Evolutionary conservation across 208 protist species (phyloP), one percentile per base, ranked within the genome.

Genomic region (Trypanosoma grayi): DNA sequence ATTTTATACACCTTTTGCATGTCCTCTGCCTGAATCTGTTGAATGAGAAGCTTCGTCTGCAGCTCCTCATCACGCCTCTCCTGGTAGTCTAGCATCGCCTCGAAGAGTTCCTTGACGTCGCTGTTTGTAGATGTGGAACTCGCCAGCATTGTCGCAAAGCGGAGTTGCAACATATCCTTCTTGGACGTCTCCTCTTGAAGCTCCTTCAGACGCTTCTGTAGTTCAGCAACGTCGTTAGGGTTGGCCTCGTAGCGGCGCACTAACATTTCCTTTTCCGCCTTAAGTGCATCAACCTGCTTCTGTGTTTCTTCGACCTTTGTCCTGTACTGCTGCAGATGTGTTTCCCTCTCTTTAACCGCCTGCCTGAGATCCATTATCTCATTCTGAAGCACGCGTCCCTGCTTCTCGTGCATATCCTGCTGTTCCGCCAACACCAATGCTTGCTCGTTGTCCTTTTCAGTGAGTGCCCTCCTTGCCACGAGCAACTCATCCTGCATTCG

Each of bases 61-160:
- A 71, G 75, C 34, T 89, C 77, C 28, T 84, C 59, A 5, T 83
- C 76, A 24, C 57, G 53, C 1, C 74, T 66, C 44, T 93, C 82
- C 71, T 93, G 86, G 30, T 83, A 83, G 65, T 93, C 82, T 0
- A 89, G 66, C 67, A 90, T 83, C 56, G 83, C 70, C 50, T 81
- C 66, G 58, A 93, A 69, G 36, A 90, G 62, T 37, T 66, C 18
- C 48, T 82, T 71, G 47, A 90, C 74, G 41, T 83, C 78, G 22
- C 68, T 60, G 53, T 82, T 81, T 48, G 45, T 83, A 16, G 85
- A 40, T 44, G 52, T 69, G 2, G 58, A 61, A 43, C 55, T 72
- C 37, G 31, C 56, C 24, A 87, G 55, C 31, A 92, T 60, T 10
- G 75, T 50, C 14, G 75, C 71, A 45, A 87, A 64, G 30, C 77